These are phyloP conservation scores for Alternaria gaisen DNA, from an alignment of 2,329 filamentous ascomycete species.

Conservation along the genomic window DNA sequence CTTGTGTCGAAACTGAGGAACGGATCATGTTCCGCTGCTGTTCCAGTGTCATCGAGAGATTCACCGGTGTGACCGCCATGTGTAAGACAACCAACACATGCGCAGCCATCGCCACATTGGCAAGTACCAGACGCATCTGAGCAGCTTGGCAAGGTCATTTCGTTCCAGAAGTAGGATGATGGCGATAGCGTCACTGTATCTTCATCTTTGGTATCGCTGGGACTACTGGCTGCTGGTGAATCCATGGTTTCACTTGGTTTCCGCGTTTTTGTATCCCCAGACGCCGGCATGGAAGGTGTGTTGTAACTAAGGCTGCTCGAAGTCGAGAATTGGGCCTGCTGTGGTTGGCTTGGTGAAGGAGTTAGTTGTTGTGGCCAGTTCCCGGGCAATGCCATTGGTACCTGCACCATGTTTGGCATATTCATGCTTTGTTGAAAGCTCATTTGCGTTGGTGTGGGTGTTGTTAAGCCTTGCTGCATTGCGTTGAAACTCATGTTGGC, in stretches of 20 bases:
- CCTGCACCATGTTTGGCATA: constrained; percentile 27
- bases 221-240: constrained; percentile 37
- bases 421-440: constrained; percentile 33
- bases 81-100: constrained; percentile 62
- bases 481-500: constrained; percentile 25
- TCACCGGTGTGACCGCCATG: constrained; percentile 61
- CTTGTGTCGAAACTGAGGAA: constrained; percentile 28
- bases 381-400: constrained; percentile 22
- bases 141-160: constrained; percentile 53
- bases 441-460: constrained; percentile 30
- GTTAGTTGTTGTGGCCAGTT: constrained; percentile 37
- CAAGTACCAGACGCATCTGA: constrained; percentile 61
- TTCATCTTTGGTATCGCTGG: constrained; percentile 42
- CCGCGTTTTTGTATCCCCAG: constrained; percentile 10
- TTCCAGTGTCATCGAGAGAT: constrained; percentile 37
- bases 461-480: constrained; percentile 28
- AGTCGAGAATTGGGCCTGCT: constrained; percentile 27
- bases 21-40: constrained; percentile 20
- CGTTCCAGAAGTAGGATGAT: constrained; percentile 50
- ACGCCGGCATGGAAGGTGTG: constrained; percentile 16
- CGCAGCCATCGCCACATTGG: constrained; percentile 62
- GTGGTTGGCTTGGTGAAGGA: constrained; percentile 21
- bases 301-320: constrained; percentile 20
- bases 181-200: constrained; percentile 49
- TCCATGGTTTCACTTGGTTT: constrained; percentile 26